Conservation (phyloP, 2,329 filamentous ascomycete genomes). For the Trichoderma sp. region DNA sequence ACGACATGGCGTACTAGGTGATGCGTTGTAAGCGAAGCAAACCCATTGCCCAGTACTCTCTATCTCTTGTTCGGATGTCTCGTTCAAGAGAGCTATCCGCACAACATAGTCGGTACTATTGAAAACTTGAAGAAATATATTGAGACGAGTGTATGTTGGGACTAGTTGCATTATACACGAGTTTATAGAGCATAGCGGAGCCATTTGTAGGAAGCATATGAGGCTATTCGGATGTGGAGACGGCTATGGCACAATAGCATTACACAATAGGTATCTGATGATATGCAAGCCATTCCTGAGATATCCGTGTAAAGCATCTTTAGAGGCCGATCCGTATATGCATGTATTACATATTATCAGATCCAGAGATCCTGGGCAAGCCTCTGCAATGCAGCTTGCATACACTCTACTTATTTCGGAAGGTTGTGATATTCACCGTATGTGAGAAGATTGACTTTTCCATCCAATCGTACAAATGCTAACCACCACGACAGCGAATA, state of each 20-base stretch:
- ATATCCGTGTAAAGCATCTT: neutral
- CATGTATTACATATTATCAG: neutral
- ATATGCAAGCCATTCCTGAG: neutral
- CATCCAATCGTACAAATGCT: neutral
- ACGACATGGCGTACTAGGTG: neutral
- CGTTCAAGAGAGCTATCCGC: neutral
- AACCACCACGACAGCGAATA: neutral
- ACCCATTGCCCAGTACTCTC: neutral
- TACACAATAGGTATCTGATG: neutral
- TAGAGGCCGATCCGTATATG: neutral
- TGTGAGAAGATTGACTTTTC: neutral
- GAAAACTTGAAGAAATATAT: neutral
- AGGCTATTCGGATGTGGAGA: neutral
- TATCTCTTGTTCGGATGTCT: neutral
- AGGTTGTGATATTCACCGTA: neutral
- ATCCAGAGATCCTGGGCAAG: neutral
- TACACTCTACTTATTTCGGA: neutral
- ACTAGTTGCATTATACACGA: neutral
- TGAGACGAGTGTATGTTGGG: neutral
- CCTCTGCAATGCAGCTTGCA: neutral
- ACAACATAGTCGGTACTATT: neutral
- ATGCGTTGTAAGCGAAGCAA: neutral
- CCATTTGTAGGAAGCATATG: neutral
- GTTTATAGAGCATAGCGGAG: neutral
- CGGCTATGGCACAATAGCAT: neutral